Evolutionary conservation across 495 filamentous ascomycete species (phyloP), one percentile per base, ranked within the genome.

Genomic region (Lasiosphaeria ovina): DNA sequence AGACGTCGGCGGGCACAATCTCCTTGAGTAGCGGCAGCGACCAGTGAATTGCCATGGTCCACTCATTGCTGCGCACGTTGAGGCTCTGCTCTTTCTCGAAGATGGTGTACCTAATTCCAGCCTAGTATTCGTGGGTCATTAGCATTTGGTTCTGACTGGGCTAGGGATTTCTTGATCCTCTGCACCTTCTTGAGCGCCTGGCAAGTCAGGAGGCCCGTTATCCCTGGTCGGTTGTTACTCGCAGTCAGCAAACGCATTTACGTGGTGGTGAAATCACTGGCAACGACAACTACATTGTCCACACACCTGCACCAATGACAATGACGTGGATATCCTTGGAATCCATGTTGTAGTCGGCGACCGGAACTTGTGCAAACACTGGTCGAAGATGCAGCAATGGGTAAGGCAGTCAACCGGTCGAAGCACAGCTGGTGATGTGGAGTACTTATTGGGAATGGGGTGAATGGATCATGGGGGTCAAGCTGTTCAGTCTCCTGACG

Each of bases 1-100:
- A 47, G 12, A 47, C 44, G 5, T 47, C 44, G 12, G 12, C 44
- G 12, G 44, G 44, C 44, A 47, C 5, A 47, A 47, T 47, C 6
- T 47, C 44, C 12, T 47, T 47, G 3, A 47, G 44, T 1, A 47
- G 44, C 16, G 44, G 44, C 44, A 47, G 44, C 12, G 44, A 11
- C 44, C 44, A 47, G 44, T 47, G 44, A 1, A 47, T 47, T 0
- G 44, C 44, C 44, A 47, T 47, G 44, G 44, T 47, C 44, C 44
- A 47, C 44, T 47, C 44, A 47, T 47, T 47, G 44, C 44, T 47
- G 44, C 44, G 44, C 12, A 11, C 12, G 44, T 47, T 47, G 44
- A 47, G 44, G 12, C 44, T 47, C 44, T 47, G 6, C 12, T 47
- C 44, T n/a, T 47, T 47, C 12, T 47, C 44, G 11, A 47, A 47